These are phyloP conservation scores for Mucor plumbeus DNA, from an alignment of 371 early-diverging fungal species.

Conservation along the genomic window DNA sequence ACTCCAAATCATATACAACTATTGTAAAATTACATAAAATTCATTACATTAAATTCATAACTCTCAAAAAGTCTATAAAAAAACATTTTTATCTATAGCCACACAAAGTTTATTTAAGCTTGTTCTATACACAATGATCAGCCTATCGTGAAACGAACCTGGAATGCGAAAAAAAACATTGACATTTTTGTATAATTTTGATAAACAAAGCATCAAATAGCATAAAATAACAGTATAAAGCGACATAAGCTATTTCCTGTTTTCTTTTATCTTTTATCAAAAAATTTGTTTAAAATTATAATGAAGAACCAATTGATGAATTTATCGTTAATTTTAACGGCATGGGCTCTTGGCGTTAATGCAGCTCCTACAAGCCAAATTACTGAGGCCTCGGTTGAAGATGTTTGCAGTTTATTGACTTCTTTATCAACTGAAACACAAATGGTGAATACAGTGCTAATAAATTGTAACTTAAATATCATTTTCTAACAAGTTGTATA, in stretches of 20 bases:
- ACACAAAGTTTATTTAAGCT: no score
- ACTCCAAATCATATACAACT: no score
- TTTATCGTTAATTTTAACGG: background rate
- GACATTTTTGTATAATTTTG: background rate
- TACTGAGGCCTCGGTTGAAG: background rate
- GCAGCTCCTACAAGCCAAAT: background rate
- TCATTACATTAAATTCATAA: no score
- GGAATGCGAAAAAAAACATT: slow-evolving; percentile 1
- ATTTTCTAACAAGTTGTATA: background rate
- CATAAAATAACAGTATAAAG: background rate
- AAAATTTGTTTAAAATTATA: background rate
- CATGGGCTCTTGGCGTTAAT: background rate
- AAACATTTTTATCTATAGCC: no score
- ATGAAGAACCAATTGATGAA: background rate
- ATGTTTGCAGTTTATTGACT: slow-evolving; percentile 10
- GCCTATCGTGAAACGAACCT: background rate
- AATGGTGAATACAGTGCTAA: background rate
- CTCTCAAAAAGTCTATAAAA: no score
- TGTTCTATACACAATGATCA: background rate
- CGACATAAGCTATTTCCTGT: background rate
- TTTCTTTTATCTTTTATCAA: background rate
- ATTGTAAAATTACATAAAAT: no score
- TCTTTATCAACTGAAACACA: slow-evolving; percentile 8
- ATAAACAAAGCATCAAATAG: background rate
- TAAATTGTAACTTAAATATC: no score